Conservation (phyloP, 148 eudicot species). For the Fagopyrum esculentum region DNA sequence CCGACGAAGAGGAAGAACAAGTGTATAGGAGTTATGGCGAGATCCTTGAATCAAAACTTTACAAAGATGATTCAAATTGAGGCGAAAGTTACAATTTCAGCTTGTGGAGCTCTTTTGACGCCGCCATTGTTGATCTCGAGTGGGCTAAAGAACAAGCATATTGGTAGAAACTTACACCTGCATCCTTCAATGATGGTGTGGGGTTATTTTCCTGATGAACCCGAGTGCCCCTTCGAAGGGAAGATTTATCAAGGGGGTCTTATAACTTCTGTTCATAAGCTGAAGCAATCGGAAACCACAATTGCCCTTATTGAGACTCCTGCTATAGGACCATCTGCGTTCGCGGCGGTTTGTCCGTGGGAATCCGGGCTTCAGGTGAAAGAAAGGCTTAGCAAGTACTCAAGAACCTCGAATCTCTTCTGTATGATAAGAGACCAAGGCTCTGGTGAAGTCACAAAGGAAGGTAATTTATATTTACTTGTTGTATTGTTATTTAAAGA, state of each 20-base stretch:
- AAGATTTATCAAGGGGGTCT: constrained; percentile 49
- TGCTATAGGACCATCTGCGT: constrained; percentile 48
- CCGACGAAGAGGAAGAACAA: constrained; percentile 16
- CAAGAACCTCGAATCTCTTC: constrained; percentile 51
- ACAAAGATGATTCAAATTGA: constrained; percentile 34
- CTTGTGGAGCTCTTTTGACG: constrained; percentile 59
- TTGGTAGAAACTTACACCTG: constrained; percentile 53
- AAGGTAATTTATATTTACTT: constrained; percentile 3
- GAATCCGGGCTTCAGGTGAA: constrained; percentile 42
- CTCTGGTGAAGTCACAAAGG: constrained; percentile 37
- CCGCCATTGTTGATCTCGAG: constrained; percentile 45
- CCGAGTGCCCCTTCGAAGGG: constrained; percentile 29
- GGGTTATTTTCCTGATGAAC: constrained; percentile 59
- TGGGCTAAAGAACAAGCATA: constrained; percentile 48
- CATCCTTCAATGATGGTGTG: constrained; percentile 52
- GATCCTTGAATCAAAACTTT: constrained; percentile 20
- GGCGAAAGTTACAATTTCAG: constrained; percentile 53
- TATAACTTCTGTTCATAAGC: constrained; percentile 44
- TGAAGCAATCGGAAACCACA: constrained; percentile 19
- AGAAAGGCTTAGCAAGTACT: constrained; percentile 33
- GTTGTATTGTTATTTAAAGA: too few relatives aligned
- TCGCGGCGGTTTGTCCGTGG: constrained; percentile 53
- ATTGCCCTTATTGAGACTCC: constrained; percentile 51
- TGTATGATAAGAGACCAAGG: constrained; percentile 50
- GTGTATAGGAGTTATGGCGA: constrained; percentile 46